These are phyloP conservation scores for Phialemoniopsis sp. DNA, from an alignment of 2,329 filamentous ascomycete genomes.

Conservation along the genomic window DNA sequence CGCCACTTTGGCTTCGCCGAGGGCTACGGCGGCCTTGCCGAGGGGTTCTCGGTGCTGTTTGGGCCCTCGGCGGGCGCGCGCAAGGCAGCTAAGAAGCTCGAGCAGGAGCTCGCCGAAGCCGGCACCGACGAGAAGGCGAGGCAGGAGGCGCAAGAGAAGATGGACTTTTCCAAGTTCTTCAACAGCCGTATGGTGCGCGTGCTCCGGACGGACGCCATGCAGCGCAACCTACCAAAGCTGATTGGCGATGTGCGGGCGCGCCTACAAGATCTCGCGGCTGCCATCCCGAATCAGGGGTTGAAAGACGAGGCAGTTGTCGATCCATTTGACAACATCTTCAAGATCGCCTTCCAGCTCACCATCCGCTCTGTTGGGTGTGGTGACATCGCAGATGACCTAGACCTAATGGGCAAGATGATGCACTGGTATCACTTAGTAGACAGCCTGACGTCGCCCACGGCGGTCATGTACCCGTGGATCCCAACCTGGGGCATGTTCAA, in stretches of 20 bases:
- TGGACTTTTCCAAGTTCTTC: constrained; percentile 20
- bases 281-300: constrained; percentile 25
- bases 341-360: constrained; percentile 50
- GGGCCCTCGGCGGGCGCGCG: not conserved
- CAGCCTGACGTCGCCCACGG: constrained; percentile 29
- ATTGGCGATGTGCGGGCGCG: constrained; percentile 32
- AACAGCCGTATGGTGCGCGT: constrained; percentile 22
- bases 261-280: constrained; percentile 27
- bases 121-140: constrained; percentile 5
- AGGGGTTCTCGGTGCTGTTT: not conserved
- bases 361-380: constrained; percentile 49
- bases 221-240: constrained; percentile 32
- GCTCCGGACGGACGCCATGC: constrained; percentile 30
- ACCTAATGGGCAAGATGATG: constrained; percentile 35
- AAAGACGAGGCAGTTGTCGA: constrained; percentile 20
- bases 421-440: constrained; percentile 43
- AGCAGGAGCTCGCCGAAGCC: not conserved
- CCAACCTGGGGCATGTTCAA: constrained; percentile 36
- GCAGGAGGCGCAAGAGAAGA: not conserved
- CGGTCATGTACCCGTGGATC: constrained; percentile 49
- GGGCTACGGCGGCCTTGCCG: constrained; percentile 26
- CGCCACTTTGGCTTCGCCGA: constrained; percentile 37
- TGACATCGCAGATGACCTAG: constrained; percentile 45
- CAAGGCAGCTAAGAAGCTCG: not conserved
- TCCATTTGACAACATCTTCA: constrained; percentile 50